Conservation (phyloP, 768 basidiomycete genomes). For the Suillus tomentosus region DNA sequence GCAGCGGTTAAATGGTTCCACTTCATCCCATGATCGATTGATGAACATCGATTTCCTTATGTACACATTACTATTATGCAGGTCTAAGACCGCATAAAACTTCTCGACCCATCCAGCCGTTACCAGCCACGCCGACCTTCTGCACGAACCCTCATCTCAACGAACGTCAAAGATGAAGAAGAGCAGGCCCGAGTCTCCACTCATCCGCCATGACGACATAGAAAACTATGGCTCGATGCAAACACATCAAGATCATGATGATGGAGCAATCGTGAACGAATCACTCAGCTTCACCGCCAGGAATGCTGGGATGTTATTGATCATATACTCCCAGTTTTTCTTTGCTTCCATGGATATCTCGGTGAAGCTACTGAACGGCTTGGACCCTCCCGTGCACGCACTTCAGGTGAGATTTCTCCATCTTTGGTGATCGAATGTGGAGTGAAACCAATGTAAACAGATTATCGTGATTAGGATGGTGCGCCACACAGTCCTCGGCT, state of each 20-base stretch:
- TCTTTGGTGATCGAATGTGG: neutral
- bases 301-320: slow-evolving; percentile 63
- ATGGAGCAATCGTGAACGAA: neutral
- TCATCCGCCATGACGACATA: neutral
- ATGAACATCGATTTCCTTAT: neutral
- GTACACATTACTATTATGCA: neutral
- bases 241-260: neutral
- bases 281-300: slow-evolving; percentile 16
- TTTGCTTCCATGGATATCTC: slow-evolving; percentile 61
- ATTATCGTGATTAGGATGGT: slow-evolving; percentile 64
- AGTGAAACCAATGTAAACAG: slow-evolving; percentile 26
- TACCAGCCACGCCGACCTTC: neutral
- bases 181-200: neutral
- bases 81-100: neutral
- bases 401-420: slow-evolving; percentile 45
- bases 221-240: neutral
- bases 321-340: slow-evolving; percentile 59
- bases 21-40: neutral
- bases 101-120: neutral
- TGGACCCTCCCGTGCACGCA: slow-evolving; percentile 59
- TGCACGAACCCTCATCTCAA: neutral
- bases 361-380: slow-evolving; percentile 60
- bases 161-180: neutral
- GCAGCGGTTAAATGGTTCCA: neutral
- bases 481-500: slow-evolving; percentile 14